Conservation (phyloP, 2,329 filamentous ascomycete genomes). For the Fonsecaea pedrosoi region DNA sequence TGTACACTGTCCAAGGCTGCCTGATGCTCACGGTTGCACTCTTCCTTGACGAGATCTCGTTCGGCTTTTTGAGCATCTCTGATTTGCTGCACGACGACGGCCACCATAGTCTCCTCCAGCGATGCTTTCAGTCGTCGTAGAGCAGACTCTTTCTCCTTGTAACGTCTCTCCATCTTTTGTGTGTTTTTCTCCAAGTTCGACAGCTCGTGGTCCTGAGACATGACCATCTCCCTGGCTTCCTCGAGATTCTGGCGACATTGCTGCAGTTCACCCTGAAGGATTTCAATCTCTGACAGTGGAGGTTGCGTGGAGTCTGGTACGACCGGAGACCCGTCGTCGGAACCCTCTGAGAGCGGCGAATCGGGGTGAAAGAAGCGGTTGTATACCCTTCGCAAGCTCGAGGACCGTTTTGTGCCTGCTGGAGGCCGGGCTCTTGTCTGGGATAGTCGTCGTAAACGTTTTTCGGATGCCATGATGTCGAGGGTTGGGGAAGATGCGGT, state of each 20-base stretch:
- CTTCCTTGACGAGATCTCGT: constrained; percentile 29
- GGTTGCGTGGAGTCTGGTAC: constrained; percentile 14
- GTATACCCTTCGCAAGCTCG: constrained; percentile 34
- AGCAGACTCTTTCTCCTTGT: constrained; percentile 34
- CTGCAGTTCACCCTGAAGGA: constrained; percentile 31
- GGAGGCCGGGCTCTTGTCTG: constrained; percentile 29
- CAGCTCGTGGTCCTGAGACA: constrained; percentile 36
- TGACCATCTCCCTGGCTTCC: constrained; percentile 32
- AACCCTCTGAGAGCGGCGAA: not conserved
- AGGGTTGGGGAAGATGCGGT: constrained; percentile 4
- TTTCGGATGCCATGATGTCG: constrained; percentile 35
- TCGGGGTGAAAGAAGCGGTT: constrained; percentile 36
- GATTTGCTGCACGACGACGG: constrained; percentile 36
- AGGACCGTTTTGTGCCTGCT: constrained; percentile 29
- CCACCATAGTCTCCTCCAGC: constrained; percentile 37
- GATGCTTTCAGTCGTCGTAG: constrained; percentile 31
- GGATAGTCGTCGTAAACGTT: constrained; percentile 32
- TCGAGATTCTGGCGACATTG: constrained; percentile 36
- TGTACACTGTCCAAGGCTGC: constrained; percentile 28
- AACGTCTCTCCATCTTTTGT: constrained; percentile 42
- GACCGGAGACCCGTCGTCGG: constrained; percentile 3
- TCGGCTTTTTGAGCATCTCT: constrained; percentile 35
- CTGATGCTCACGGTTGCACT: constrained; percentile 29
- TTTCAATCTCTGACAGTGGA: constrained; percentile 17
- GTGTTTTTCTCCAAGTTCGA: constrained; percentile 36